These are phyloP conservation scores for Alternaria sp. DNA, from an alignment of 2,329 filamentous ascomycete genomes.

Conservation along the genomic window DNA sequence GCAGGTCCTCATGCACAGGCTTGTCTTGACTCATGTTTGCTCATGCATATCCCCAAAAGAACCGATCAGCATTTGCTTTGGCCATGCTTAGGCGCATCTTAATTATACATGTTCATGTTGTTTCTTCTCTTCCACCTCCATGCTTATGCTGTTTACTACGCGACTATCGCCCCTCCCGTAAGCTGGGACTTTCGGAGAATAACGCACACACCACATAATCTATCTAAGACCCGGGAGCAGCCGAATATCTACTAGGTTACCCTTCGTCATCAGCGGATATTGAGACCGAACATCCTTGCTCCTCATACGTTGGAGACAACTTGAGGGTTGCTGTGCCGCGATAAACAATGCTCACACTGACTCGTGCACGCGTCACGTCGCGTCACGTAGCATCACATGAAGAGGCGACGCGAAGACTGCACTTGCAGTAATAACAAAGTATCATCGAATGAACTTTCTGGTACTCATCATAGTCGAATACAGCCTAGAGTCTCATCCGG, in stretches of 20 bases:
- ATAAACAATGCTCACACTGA: background rate
- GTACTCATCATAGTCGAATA: background rate
- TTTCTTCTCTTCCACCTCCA: background rate
- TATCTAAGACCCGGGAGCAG: slow-evolving; percentile 17
- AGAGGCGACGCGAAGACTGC: background rate
- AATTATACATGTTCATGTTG: background rate
- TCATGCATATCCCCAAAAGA: background rate
- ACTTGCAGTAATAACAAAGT: background rate
- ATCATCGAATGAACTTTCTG: background rate
- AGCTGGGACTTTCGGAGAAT: slow-evolving; percentile 12
- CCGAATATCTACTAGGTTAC: slow-evolving; percentile 12
- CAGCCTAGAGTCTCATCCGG: background rate
- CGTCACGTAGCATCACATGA: background rate
- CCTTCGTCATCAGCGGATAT: slow-evolving; percentile 2
- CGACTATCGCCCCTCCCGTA: background rate
- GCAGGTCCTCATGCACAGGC: slow-evolving; percentile 9
- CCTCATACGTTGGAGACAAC: background rate
- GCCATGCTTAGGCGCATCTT: background rate
- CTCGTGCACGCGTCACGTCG: background rate
- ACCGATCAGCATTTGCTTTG: background rate
- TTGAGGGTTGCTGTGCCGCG: background rate
- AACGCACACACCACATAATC: slow-evolving; percentile 11
- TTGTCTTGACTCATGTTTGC: background rate
- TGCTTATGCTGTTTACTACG: background rate
- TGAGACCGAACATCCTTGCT: slow-evolving; percentile 9